Percentiles rank a stretch among this genome's conserved stretches.
Conservation (phyloP, 2,329 filamentous ascomycete genomes). For the Epichloe gansuensis region DNA sequence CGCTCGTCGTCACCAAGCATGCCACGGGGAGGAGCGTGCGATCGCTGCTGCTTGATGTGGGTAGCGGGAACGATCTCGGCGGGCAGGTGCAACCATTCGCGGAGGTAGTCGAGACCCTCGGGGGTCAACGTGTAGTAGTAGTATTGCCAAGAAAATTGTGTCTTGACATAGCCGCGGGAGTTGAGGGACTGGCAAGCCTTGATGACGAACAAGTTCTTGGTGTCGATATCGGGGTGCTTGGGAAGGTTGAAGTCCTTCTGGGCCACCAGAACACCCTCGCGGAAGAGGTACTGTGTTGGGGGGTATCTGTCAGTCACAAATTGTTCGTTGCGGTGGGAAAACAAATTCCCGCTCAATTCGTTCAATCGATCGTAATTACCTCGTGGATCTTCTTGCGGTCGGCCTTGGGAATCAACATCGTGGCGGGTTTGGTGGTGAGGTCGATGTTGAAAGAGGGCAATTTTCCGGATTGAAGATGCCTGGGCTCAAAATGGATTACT, state of each 20-base stretch:
- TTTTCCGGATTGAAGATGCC: conserved; percentile 22
- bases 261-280: conserved; percentile 83
- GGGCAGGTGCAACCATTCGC: conserved; percentile 99
- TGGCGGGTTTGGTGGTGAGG: conserved; percentile 37
- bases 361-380: conserved; percentile 22
- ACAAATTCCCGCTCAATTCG: background rate
- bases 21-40: conserved; percentile 92
- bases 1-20: conserved; percentile 85
- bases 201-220: conserved; percentile 99
- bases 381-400: conserved; percentile 99
- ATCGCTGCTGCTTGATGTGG: conserved; percentile 99
- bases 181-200: conserved; percentile 98
- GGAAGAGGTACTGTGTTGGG: conserved; percentile 73
- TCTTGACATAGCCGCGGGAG: conserved; percentile 98
- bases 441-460: conserved; percentile 38
- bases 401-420: conserved; percentile 98
- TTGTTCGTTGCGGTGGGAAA: background rate
- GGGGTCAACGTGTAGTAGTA: conserved; percentile 99
- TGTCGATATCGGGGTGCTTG: conserved; percentile 97
- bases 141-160: conserved; percentile 99
- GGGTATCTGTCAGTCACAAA: conserved; percentile 13
- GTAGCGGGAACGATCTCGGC: conserved; percentile 99
- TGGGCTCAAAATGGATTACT: conserved; percentile 31
- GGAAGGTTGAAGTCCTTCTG: conserved; percentile 99
- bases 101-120: conserved; percentile 99